Base-by-base conservation (phyloP, 495 filamentous ascomycete genomes). In the Hypoxylon subgilvum region DNA sequence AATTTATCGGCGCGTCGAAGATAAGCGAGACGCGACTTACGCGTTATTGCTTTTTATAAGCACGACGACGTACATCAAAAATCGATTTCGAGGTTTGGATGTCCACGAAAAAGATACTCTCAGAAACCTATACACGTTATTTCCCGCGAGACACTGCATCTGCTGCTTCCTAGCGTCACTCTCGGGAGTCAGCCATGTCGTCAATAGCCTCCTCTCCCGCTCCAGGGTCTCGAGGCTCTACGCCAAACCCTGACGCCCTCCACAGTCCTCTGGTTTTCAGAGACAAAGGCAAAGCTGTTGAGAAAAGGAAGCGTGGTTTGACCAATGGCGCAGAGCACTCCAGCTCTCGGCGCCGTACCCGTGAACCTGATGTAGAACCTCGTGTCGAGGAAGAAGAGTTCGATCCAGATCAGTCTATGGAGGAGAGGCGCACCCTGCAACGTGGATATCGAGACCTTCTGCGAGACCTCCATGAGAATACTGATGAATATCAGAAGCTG, bases 391-490 rank as follows among this genome's bases (percentile, higher is more conserved):
- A 79, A 48, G 87, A 78, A 56, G 70, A 72, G 4, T 99, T 95
- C 67, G 91, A 99, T 57, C 94, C 94, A 0, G 86, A 96, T 62
- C 94, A 99, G 66, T 82, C 90, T 55, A 80, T 87, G 30, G 84
- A 87, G n/a, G 84, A 93, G 69, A 82, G 92, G 21, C 79, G 93
- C 35, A 68, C 78, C 30, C 68, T 96, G 17, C 84, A 91, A 21
- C 84, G 83, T 47, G 82, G 75, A 0, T 76, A 89, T 16, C 81
- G 94, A 57, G 84, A 88, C 47, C 76, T 95, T 22, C 73, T 83
- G 2, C 76, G 82, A 14, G 79, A 88, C 7, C 72, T 96, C 32
- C 74, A 85, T 76, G 91, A 91, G 43, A 88, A 86, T 41, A 80
- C 81, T n/a, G 76, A 82, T 35, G 86, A 92, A 55, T 88, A 77